phyloP scores from a whole-genome alignment of 768 basidiomycete genomes.

The Tylopilus rubrobrunneus region DNA sequence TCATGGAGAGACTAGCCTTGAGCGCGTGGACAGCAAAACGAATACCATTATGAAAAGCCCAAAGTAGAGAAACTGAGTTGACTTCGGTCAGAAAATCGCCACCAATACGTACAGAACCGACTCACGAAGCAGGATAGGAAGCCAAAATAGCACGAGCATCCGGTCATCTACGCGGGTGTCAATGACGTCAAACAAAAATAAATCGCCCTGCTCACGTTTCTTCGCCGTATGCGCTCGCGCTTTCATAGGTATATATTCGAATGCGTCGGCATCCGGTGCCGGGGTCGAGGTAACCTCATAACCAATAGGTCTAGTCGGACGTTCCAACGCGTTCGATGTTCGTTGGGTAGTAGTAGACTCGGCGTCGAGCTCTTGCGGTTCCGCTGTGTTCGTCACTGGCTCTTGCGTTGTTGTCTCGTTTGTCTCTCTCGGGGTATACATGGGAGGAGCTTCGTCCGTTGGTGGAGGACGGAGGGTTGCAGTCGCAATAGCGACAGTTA shows the following conservation, averaged over 20 bases:
- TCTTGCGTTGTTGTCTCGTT: slow-evolving; percentile 13
- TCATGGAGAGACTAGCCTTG: slow-evolving; percentile 46
- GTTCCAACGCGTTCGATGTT: slow-evolving; percentile 28
- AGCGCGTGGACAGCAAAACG: slow-evolving; percentile 49
- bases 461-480: slow-evolving; percentile 40
- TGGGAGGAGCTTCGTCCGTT: slow-evolving; percentile 60
- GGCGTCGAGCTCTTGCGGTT: not conserved
- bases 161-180: slow-evolving; percentile 56
- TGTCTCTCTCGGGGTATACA: slow-evolving; percentile 64
- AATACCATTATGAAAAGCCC: slow-evolving; percentile 54
- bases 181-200: not conserved
- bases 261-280: slow-evolving; percentile 67
- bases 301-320: slow-evolving; percentile 42
- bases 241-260: slow-evolving; percentile 55
- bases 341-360: slow-evolving; percentile 18
- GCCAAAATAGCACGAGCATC: slow-evolving; percentile 84
- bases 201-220: slow-evolving; percentile 52
- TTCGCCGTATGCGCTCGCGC: slow-evolving; percentile 43
- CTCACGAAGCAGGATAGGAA: slow-evolving; percentile 78
- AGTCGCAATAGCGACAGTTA: slow-evolving; percentile 49
- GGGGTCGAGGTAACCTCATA: slow-evolving; percentile 46
- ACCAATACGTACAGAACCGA: slow-evolving; percentile 15
- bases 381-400: not conserved
- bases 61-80: slow-evolving; percentile 52
- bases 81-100: slow-evolving; percentile 5